Evolutionary conservation across 2,329 filamentous ascomycete species (phyloP), one percentile per base, ranked within the genome.

Genomic region (Hymenotorrendiella dingleyae): DNA sequence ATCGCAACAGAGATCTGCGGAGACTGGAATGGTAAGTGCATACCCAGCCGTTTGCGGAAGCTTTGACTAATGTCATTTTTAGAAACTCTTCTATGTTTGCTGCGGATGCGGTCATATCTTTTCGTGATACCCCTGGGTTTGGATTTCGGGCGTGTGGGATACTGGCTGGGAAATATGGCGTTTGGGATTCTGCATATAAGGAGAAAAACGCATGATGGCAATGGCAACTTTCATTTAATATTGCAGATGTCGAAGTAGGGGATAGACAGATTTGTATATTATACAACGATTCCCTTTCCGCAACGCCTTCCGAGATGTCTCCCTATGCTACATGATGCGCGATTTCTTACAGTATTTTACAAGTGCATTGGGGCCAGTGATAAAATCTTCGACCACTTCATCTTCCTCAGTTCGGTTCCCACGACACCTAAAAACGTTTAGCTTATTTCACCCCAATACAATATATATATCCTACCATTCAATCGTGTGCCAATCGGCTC

Each of bases 351-450:
- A 49, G 36, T 48, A 45, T 43, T 52, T 46, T 76, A 86, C 63
- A 86, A 68, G 67, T 86, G 80, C 77, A 85, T 81, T 35, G 93
- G 91, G 42, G 93, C 93, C 75, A 98, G 78, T 56, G 87, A 94
- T 62, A 98, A 68, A 59, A 98, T 97, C 78, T 97, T 98, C 59
- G 89, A 94, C 93, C 93, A 98, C 70, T 94, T 84, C 74, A 86
- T 93, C 63, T 86, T 80, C 63, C 86, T 82, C 65, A 98, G 68
- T 71, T 98, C 93, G 22, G 82, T 76, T 46, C 89, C 93, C 33
- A 98, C 93, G 33, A 97, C 80, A 53, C 90, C 79, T 79, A 61
- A n/a, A 32, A 43, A 11, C 6, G 19, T n/a, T 30, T 36, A 45
- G 9, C 33, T 36, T 54, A 45, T 22, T 40, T 21, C 30, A 20